Evolutionary conservation across 73 alveolate genomes (phyloP).

Genomic region (Stentor coeruleus): DNA sequence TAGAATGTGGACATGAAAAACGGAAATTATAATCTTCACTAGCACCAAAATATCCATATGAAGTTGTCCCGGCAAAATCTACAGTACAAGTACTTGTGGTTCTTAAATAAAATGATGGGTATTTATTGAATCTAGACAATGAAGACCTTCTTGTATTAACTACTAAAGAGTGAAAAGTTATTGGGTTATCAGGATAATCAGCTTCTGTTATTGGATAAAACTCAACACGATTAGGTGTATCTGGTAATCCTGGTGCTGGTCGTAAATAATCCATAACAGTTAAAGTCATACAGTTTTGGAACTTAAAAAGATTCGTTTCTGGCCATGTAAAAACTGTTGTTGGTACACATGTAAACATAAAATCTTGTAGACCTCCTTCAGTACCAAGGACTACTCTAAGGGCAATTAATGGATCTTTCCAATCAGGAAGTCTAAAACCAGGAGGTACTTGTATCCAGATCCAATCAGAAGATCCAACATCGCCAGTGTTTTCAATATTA

Average conservation of each 20-base stretch:
- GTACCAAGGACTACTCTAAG: neutral
- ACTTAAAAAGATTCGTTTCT: neutral
- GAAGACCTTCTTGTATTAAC: neutral
- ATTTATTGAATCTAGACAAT: neutral
- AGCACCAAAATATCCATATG: neutral
- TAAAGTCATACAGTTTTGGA: neutral
- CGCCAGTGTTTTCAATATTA: neutral
- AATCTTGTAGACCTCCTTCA: neutral
- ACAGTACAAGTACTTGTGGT: slow-evolving; percentile 3
- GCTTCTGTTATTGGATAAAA: neutral
- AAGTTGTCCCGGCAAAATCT: neutral
- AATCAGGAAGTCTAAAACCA: slow-evolving; percentile 6
- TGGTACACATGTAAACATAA: neutral
- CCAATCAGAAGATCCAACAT: neutral
- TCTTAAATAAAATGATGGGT: neutral
- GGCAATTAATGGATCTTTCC: neutral
- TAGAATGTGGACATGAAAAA: neutral
- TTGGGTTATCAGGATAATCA: neutral
- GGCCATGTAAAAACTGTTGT: neutral
- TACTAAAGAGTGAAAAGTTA: neutral
- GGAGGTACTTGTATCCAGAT: slow-evolving; percentile 13
- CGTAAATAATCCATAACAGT: neutral
- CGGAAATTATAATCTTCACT: slow-evolving; percentile 7
- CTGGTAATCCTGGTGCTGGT: neutral
- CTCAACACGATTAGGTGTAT: neutral